phyloP scores from a whole-genome alignment of 2,329 filamentous ascomycete genomes.

The Aspergillus pseudoterreus region DNA sequence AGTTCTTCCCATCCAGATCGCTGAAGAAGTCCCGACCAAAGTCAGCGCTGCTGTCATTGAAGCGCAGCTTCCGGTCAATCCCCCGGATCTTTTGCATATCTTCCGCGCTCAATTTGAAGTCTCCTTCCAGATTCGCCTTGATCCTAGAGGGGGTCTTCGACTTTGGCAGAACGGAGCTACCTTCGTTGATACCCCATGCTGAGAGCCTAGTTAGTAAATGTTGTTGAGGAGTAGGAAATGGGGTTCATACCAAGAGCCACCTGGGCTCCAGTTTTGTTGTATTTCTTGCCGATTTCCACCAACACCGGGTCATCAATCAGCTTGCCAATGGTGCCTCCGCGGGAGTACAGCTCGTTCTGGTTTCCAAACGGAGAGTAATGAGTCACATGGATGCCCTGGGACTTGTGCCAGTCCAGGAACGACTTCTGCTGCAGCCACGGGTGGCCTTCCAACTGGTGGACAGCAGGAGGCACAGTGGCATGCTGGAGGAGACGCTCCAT shows the following conservation, averaged over 20 bases:
- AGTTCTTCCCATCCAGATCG: constrained; percentile 55
- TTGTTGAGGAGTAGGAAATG: not conserved
- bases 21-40: constrained; percentile 59
- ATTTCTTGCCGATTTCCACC: constrained; percentile 50
- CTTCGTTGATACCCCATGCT: constrained; percentile 54
- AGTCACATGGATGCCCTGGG: constrained; percentile 51
- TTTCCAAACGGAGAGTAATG: constrained; percentile 56
- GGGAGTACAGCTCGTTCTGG: constrained; percentile 48
- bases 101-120: constrained; percentile 56
- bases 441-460: constrained; percentile 52
- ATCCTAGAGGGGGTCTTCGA: constrained; percentile 46
- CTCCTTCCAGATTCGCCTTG: constrained; percentile 42
- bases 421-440: constrained; percentile 50
- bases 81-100: constrained; percentile 55
- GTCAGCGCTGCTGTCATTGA: constrained; percentile 55
- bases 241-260: constrained; percentile 43
- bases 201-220: not conserved
- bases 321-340: constrained; percentile 42
- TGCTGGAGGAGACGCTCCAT: constrained; percentile 47
- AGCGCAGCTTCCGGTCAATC: constrained; percentile 59
- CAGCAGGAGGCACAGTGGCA: constrained; percentile 44
- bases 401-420: constrained; percentile 49
- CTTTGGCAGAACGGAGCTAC: constrained; percentile 53
- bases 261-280: constrained; percentile 50
- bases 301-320: constrained; percentile 52